Base-by-base conservation (phyloP, 345 rosid genomes). In the Acer yangbiense region DNA sequence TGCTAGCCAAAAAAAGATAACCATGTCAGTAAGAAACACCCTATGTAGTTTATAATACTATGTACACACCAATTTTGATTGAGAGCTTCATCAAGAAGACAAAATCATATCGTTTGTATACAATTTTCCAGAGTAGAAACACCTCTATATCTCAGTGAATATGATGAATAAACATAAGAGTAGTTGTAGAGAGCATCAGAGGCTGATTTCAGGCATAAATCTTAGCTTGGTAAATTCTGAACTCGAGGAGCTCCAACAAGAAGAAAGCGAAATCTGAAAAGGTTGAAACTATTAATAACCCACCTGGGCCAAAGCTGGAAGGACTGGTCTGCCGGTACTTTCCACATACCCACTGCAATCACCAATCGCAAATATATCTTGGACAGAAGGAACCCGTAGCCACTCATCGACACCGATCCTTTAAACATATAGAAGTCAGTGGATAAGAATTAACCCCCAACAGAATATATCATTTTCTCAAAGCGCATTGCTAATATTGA, bases 291-390 rank as follows among this genome's bases (percentile, higher is more conserved):
- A 58, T 63, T 70, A 17, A 18, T 7, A 2, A 65, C 74, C 80
- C 63, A 89, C 98, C 90, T 94, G 98, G 10, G 99, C 99, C 78
- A 96, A 84, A 80, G 99, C 98, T 27, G 99, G 99, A 77, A 96
- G 99, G 18, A 89, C 92, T 0, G 88, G 90, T 84, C 84, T 94
- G 65, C 97, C 97, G 6, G 97, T 94, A 80, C 81, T 85, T 72
- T 94, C 99, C 7, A 94, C 87, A 88, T 91, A 94, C 68, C 97
- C 99, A 71, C 98, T 88, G 87, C 98, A 96, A 85, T 96, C 99
- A 68, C 98, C 99, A 76, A 94, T 89, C 17, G 99, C 88, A 76
- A 92, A 94, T 75, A 91, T 88, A 83, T 96, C 98, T 81, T 87
- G 84, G 77, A 86, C 84, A 29, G 94, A 83, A 39, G 97, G 95